phyloP scores from a whole-genome alignment of 805 yeast genomes.

The Candida hungchunana region DNA sequence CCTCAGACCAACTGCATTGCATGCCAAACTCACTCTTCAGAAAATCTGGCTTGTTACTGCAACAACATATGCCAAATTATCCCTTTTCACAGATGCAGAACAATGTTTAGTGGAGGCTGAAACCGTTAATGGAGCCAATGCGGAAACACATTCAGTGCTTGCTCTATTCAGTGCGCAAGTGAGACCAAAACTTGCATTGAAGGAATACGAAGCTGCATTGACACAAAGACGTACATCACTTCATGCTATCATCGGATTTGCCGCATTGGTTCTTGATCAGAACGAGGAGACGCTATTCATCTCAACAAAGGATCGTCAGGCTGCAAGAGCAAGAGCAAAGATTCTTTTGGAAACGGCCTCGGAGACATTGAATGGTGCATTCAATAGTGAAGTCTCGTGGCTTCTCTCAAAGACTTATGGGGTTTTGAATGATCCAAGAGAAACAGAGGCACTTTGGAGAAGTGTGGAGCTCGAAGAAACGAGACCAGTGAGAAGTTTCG shows the following conservation, averaged over 20 bases:
- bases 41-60: slow-evolving; percentile 75
- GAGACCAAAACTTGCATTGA: slow-evolving; percentile 42
- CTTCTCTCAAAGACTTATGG: slow-evolving; percentile 62
- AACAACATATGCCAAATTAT: slow-evolving; percentile 54
- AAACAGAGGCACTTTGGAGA: slow-evolving; percentile 52
- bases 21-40: slow-evolving; percentile 38
- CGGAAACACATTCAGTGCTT: slow-evolving; percentile 44
- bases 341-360: slow-evolving; percentile 35
- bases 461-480: slow-evolving; percentile 60
- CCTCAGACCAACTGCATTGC: slow-evolving; percentile 6
- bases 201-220: slow-evolving; percentile 54
- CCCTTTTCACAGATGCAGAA: slow-evolving; percentile 55
- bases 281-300: slow-evolving; percentile 34
- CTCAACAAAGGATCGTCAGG: slow-evolving; percentile 50
- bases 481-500: slow-evolving; percentile 45
- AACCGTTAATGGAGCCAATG: slow-evolving; percentile 39
- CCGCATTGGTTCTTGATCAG: slow-evolving; percentile 15
- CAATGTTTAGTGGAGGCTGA: slow-evolving; percentile 73
- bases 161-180: slow-evolving; percentile 34
- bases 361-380: slow-evolving; percentile 37
- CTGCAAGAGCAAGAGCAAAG: slow-evolving; percentile 46
- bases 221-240: slow-evolving; percentile 11
- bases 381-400: slow-evolving; percentile 65
- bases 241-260: slow-evolving; percentile 20
- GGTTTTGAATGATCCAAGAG: slow-evolving; percentile 44